Percentiles rank a stretch among this genome's conserved stretches.
These are phyloP conservation scores for Fusarium sp. DNA, from an alignment of 2,329 filamentous ascomycete genomes.

Conservation along the genomic window DNA sequence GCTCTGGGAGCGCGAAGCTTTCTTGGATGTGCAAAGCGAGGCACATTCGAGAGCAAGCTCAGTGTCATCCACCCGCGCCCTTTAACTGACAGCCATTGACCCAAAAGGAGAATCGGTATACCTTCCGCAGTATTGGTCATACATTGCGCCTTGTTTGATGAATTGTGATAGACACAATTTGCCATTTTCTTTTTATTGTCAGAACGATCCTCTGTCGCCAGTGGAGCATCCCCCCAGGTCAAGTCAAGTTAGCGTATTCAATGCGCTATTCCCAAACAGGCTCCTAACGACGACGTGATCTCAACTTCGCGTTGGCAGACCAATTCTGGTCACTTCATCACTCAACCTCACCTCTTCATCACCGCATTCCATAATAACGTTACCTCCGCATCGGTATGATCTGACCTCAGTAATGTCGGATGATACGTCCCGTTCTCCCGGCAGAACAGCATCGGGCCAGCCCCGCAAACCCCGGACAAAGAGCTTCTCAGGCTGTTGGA, in stretches of 20 bases:
- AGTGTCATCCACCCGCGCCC: background rate
- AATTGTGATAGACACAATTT: background rate
- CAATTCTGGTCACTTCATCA: background rate
- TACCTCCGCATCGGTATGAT: background rate
- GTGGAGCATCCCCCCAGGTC: background rate
- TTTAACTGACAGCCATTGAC: rapidly evolving
- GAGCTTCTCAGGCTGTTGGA: constrained; percentile 44
- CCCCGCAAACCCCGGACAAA: constrained; percentile 40
- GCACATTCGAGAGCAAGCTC: background rate
- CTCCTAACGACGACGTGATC: background rate
- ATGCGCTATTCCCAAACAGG: background rate
- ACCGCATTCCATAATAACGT: background rate
- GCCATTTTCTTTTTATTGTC: background rate
- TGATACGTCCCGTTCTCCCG: constrained; percentile 6
- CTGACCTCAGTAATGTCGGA: constrained; percentile 16
- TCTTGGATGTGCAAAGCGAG: background rate
- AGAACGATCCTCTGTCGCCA: background rate
- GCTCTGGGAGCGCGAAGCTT: rapidly evolving
- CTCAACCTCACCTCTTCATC: background rate
- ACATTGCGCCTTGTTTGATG: background rate
- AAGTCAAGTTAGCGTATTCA: background rate
- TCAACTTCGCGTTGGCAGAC: background rate
- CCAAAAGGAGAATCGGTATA: background rate
- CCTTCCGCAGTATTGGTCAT: background rate
- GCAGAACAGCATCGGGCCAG: constrained; percentile 16